Evolutionary conservation across 768 basidiomycete species (phyloP), one percentile per base, ranked within the genome.

Genomic region (Mycena pura): DNA sequence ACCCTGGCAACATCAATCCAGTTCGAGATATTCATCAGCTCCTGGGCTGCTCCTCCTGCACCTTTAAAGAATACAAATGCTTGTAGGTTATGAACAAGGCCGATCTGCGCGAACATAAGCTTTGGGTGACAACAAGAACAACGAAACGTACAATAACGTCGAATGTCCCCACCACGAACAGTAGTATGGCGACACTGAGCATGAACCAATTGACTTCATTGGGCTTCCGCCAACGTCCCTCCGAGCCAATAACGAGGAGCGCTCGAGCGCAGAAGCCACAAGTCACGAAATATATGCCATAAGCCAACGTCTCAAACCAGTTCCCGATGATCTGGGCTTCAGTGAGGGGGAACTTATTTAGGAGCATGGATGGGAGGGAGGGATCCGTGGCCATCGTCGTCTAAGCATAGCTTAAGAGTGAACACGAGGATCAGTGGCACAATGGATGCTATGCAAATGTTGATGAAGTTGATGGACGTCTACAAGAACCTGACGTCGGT

Each of bases 1-100:
- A 53, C 51, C 40, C 38, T 40, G 27, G 38, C 29, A 21, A 53
- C 21, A 36, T 55, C 45, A 25, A 55, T 40, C 53, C 53, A 55
- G 32, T 55, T 32, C 3, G 32, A 39, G 17, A 55, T 55, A 27
- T 55, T 34, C 6, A 31, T 28, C 6, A 55, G 40, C 24, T 55
- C 43, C 22, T 44, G 31, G 19, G 2, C 1, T 15, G 53, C 29
- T 7, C 53, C 53, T n/a, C 53, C 53, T 22, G 43, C 14, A 0
- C 53, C 53, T 3, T 0, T 25, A 34, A 34, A 55, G 8, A 36
- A 25, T 2, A 22, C 39, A n/a, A 55, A 55, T 21, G 53, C 53
- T 24, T 32, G 6, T 3, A 55, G 31, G 29, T 34, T 45, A 27
- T 55, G 53, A 40, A 55, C 15, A n/a, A 55, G 31, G 22, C 53